A percentile compares a stretch with the other conserved stretches of the same genome.
Evolutionary conservation across 2,329 filamentous ascomycete species (phyloP).

Genomic region (Neofusicoccum parvum): DNA sequence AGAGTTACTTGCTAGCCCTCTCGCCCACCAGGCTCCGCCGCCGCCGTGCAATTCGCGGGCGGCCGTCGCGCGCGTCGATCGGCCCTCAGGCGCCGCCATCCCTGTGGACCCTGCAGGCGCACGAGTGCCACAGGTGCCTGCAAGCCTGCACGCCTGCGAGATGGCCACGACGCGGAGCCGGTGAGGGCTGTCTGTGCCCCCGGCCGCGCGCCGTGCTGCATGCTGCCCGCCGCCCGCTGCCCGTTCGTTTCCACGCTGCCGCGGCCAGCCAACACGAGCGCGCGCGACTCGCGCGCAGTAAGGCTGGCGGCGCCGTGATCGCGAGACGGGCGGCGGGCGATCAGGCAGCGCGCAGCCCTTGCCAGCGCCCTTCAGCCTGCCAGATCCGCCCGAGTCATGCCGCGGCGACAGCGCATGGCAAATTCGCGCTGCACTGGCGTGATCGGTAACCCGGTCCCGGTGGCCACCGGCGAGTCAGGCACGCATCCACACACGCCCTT

Average conservation of each 20-base stretch:
- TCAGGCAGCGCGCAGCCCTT: not conserved
- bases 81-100: conserved; percentile 12
- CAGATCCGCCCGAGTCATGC: conserved; percentile 9
- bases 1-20: conserved; percentile 13
- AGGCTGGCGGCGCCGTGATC: conserved; percentile 2
- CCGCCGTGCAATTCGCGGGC: conserved; percentile 11
- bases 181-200: not conserved
- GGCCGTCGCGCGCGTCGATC: conserved; percentile 11
- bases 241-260: not conserved
- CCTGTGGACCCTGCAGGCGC: conserved; percentile 20
- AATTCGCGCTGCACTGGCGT: conserved; percentile 20
- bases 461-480: conserved; percentile 18
- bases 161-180: conserved; percentile 12
- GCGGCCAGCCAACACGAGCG: not conserved
- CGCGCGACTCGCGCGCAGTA: not conserved
- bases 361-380: not conserved
- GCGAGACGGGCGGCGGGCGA: not conserved
- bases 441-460: conserved; percentile 2
- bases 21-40: not conserved
- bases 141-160: conserved; percentile 9
- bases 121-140: not conserved
- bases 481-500: conserved; percentile 15
- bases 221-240: not conserved
- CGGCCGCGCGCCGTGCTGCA: not conserved
- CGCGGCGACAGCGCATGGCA: conserved; percentile 4